A percentile compares a stretch with the other conserved stretches of the same genome.
Evolutionary conservation across 768 basidiomycete species (phyloP).

Genomic region (Russula virescens): DNA sequence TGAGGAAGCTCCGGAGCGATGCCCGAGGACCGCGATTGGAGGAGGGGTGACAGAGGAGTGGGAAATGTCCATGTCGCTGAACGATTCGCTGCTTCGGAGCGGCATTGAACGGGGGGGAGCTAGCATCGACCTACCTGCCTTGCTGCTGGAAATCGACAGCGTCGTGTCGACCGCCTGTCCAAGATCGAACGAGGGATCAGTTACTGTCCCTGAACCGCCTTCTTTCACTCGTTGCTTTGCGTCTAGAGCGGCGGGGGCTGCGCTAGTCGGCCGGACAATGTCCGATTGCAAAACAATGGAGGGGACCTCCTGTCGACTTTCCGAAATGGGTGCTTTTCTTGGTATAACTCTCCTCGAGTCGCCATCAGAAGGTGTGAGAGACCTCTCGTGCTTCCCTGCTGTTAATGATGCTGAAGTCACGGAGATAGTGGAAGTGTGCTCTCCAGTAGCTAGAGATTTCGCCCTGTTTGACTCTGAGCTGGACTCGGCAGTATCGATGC

Average conservation of each 20-base stretch:
- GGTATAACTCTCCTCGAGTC: not conserved
- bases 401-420: not conserved
- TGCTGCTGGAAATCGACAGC: not conserved
- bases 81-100: not conserved
- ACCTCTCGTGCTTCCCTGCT: constrained; percentile 1
- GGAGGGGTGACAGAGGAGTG: not conserved
- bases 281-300: not conserved
- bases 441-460: not conserved
- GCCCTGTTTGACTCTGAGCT: not conserved
- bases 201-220: not conserved
- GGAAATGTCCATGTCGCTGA: constrained; percentile 10
- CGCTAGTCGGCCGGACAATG: not conserved
- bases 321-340: not conserved
- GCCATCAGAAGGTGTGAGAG: not conserved
- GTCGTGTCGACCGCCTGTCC: not conserved
- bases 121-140: not conserved
- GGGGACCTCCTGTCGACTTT: not conserved
- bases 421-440: not conserved
- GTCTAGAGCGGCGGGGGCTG: not conserved
- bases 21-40: constrained; percentile 11
- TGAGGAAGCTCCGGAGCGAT: not conserved
- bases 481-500: not conserved
- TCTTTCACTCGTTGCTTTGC: not conserved
- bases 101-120: not conserved
- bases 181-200: not conserved